Base-by-base conservation (phyloP, 169 alveolate species). In the Miamiensis avidus region DNA sequence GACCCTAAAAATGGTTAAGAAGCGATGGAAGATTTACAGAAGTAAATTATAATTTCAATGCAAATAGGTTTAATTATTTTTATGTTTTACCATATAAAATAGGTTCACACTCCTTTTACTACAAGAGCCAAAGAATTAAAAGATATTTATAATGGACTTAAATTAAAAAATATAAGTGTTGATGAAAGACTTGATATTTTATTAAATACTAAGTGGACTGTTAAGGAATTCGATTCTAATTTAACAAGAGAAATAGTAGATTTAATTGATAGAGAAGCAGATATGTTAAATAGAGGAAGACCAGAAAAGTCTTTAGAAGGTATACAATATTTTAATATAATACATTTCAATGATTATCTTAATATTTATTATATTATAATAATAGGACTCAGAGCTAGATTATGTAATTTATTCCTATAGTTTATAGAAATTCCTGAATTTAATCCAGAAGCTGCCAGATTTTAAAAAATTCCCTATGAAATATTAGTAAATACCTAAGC, bases 361-460 rank as follows among this genome's bases (percentile, higher is more conserved):
- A 15, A 73, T 73, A 26, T 6, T 4, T 73, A 73, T 25, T 15
- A 31, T 74, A 29, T 0, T 0, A n/a, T 25, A n/a, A 25, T 4
- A 72, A 72, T 25, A 77, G 89, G 90, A 27, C 91, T 97, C 28
- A 93, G 98, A 84, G 92, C 91, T 88, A 91, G 99, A 84, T 76
- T 97, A 33, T 92, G 96, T 49, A 97, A 97, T 83, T 89, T 97
- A 31, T 97, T 95, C 92, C 89, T 97, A 64, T 94, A 94, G 86
- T 95, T 95, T 86, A 94, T 95, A 34, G 97, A 95, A 90, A 97
- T 97, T 26, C 99, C 99, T 20, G 97, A 96, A 84, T 95, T 95
- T 87, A 97, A 97, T 86, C 99, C 99, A 26, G 99, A 97, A 88
- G 98, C 99, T 26, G 97, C 95, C 77, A 89, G 97, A 83, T 95